A percentile compares a stretch with the other conserved stretches of the same genome.
phyloP scores from a whole-genome alignment of 371 early-diverging fungal genomes.

The Capillidium heterosporum region DNA sequence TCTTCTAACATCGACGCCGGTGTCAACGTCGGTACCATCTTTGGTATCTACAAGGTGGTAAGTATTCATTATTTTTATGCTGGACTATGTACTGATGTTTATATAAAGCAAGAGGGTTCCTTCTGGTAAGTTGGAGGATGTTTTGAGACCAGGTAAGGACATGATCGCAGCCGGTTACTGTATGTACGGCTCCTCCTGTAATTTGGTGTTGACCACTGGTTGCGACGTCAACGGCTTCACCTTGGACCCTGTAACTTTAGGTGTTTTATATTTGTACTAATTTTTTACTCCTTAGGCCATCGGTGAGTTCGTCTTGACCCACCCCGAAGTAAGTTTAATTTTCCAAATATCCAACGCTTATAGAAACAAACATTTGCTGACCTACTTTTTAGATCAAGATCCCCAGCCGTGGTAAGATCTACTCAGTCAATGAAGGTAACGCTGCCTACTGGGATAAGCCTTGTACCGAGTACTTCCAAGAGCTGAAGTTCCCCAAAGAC shows the following conservation, averaged over 20 bases:
- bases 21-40: conserved; percentile 95
- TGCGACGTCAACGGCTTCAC: conserved; percentile 90
- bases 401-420: conserved; percentile 83
- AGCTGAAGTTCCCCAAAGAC: conserved; percentile 54
- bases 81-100: neutral
- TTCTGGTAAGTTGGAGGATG: conserved; percentile 26
- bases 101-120: conserved; percentile 16
- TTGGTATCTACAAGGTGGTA: conserved; percentile 88
- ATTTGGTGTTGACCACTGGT: conserved; percentile 66
- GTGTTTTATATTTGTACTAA: neutral
- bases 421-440: conserved; percentile 96
- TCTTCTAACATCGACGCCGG: conserved; percentile 95
- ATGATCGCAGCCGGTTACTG: conserved; percentile 93
- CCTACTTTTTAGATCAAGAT: conserved; percentile 32
- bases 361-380: neutral
- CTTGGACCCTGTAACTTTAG: conserved; percentile 56
- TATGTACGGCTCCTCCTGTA: conserved; percentile 88
- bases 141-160: conserved; percentile 79
- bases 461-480: conserved; percentile 72
- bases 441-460: conserved; percentile 79
- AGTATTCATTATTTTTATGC: conserved; percentile 12
- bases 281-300: conserved; percentile 25
- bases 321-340: conserved; percentile 20
- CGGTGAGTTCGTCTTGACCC: conserved; percentile 95
- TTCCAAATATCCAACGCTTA: conserved; percentile 4